These are phyloP conservation scores for Castanea sativa DNA, from an alignment of 306 rosid genomes.

Conservation along the genomic window DNA sequence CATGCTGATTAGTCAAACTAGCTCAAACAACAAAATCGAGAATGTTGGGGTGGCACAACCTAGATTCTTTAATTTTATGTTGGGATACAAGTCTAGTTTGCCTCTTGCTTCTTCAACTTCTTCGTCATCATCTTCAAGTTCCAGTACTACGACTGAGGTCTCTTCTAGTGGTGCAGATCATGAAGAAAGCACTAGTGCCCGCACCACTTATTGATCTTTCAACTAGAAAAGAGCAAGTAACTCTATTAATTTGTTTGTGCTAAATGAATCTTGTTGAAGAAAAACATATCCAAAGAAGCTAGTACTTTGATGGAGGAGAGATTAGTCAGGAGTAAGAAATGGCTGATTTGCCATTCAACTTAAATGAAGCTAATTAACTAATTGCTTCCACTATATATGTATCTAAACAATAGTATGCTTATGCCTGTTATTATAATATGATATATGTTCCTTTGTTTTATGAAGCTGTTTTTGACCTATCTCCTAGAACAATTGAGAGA, in stretches of 20 bases:
- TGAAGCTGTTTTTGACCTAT: too few species aligned
- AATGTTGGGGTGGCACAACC: conserved; percentile 25
- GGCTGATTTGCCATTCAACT: neutral
- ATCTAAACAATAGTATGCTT: neutral
- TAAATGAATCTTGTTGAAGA: neutral
- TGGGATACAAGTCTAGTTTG: conserved; percentile 20
- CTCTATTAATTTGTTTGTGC: neutral
- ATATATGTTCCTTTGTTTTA: too few species aligned
- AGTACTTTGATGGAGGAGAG: neutral
- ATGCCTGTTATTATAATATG: neutral
- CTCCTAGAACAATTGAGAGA: too few species aligned
- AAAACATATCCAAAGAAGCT: neutral
- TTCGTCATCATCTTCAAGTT: conserved; percentile 66
- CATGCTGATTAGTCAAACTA: conserved; percentile 1
- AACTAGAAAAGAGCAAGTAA: neutral
- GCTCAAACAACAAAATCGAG: conserved; percentile 4
- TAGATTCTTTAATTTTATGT: conserved; percentile 42
- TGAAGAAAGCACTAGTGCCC: conserved; percentile 35
- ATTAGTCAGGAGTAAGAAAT: neutral
- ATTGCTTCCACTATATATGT: neutral
- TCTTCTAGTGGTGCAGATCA: conserved; percentile 38
- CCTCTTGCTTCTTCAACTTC: conserved; percentile 37
- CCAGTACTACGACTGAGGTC: conserved; percentile 43
- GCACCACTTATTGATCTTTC: conserved; percentile 8
- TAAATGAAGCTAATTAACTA: neutral